Conservation (phyloP, 2,329 filamentous ascomycete genomes). For the Alternaria viburni region DNA sequence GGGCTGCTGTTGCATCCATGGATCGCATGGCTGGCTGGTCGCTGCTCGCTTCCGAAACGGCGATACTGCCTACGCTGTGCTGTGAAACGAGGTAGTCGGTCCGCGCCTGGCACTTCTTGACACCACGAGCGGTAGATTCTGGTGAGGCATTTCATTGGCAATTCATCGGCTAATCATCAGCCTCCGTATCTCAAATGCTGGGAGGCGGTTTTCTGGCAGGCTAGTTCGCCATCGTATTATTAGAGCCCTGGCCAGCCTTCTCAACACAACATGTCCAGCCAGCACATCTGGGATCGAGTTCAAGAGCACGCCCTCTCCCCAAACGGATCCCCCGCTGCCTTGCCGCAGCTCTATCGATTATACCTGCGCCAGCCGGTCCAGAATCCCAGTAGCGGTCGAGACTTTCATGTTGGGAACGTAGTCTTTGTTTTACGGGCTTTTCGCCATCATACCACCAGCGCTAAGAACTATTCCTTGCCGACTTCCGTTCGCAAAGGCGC, state of each 20-base stretch:
- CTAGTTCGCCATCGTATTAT: background rate
- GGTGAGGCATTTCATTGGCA: background rate
- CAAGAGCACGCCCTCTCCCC: background rate
- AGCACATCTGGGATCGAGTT: background rate
- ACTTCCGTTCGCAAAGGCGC: background rate
- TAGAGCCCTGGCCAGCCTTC: background rate
- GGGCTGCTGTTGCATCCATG: background rate
- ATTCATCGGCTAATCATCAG: background rate
- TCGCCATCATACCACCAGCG: background rate
- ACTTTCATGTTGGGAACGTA: background rate
- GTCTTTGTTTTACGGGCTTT: background rate
- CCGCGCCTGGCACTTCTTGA: background rate
- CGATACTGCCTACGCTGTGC: background rate
- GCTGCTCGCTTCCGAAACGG: background rate
- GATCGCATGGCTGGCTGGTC: background rate
- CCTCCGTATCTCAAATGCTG: background rate
- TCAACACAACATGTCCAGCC: background rate
- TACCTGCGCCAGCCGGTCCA: background rate
- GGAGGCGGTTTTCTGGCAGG: background rate
- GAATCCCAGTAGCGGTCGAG: background rate
- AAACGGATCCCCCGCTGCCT: background rate
- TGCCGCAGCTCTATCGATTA: background rate
- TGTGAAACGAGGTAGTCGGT: slow-evolving; percentile 1
- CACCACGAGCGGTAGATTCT: background rate
- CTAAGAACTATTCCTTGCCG: background rate